phyloP scores from a whole-genome alignment of 2,329 filamentous ascomycete genomes.

The Scedosporium aurantiacum region DNA sequence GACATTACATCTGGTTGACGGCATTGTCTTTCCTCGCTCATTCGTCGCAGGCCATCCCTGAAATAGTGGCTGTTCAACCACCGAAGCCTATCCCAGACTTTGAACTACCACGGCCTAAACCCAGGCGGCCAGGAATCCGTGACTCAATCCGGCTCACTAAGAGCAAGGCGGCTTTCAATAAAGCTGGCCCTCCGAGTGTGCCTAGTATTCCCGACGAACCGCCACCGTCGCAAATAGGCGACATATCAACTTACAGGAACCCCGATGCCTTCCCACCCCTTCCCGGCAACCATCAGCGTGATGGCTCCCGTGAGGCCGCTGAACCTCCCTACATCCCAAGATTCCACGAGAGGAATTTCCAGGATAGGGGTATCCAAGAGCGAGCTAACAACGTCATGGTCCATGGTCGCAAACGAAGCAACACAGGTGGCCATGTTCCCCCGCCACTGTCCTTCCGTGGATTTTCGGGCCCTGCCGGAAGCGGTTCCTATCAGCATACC shows the following conservation, averaged over 20 bases:
- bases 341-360: conserved; percentile 30
- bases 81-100: conserved; percentile 41
- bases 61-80: conserved; percentile 48
- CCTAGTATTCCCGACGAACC: conserved; percentile 43
- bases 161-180: conserved; percentile 32
- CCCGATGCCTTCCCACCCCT: conserved; percentile 28
- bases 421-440: conserved; percentile 65
- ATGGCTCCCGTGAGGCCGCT: conserved; percentile 48
- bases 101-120: conserved; percentile 35
- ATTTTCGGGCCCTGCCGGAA: conserved; percentile 50
- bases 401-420: conserved; percentile 80
- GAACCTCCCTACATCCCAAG: conserved; percentile 63
- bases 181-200: conserved; percentile 34
- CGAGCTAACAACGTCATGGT: conserved; percentile 33
- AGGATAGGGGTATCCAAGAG: conserved; percentile 22
- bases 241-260: conserved; percentile 23
- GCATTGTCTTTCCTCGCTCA: conserved; percentile 91
- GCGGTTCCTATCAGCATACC: conserved; percentile 30
- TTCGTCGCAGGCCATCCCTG: conserved; percentile 69
- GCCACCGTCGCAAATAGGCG: conserved; percentile 25
- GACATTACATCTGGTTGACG: conserved; percentile 91
- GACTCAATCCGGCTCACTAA: conserved; percentile 89
- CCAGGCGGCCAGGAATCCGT: conserved; percentile 51
- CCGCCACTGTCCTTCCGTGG: conserved; percentile 66
- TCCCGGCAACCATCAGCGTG: conserved; percentile 30